These are phyloP conservation scores for Xerocomus minutiporus DNA, from an alignment of 1,284 basidiomycete genomes.

Conservation along the genomic window DNA sequence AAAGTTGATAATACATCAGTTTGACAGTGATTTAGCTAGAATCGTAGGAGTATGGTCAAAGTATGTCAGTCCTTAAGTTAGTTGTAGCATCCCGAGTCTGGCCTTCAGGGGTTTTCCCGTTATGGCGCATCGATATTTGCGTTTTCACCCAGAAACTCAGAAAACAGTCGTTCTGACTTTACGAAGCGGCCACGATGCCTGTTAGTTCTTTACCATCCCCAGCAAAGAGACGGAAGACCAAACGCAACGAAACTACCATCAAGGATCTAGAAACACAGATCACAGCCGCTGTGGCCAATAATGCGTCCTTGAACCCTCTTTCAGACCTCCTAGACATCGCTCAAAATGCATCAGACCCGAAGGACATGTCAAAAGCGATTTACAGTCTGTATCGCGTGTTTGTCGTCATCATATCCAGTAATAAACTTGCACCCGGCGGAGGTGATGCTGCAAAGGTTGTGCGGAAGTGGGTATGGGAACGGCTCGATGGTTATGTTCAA, in stretches of 20 bases:
- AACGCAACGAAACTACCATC: conserved; percentile 32
- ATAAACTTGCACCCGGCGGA: conserved; percentile 48
- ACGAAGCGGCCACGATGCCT: conserved; percentile 22
- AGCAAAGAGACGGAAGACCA: conserved; percentile 52
- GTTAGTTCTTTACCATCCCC: conserved; percentile 51
- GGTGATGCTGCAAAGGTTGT: conserved; percentile 62
- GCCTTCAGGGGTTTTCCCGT: conserved; percentile 7
- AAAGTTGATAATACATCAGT: too few species aligned
- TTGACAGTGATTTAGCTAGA: too few species aligned
- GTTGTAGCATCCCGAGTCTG: too few species aligned
- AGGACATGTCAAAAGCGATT: conserved; percentile 67
- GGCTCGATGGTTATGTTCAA: conserved; percentile 62
- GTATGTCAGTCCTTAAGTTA: too few species aligned
- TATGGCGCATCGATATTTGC: conserved; percentile 1
- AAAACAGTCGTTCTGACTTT: too few species aligned
- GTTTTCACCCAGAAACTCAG: background rate
- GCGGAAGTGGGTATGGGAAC: conserved; percentile 71
- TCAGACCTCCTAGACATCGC: conserved; percentile 69
- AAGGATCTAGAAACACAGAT: conserved; percentile 51
- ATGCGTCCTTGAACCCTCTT: conserved; percentile 73
- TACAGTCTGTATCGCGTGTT: conserved; percentile 84
- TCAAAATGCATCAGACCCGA: conserved; percentile 40
- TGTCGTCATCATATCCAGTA: conserved; percentile 57
- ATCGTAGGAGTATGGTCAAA: too few species aligned
- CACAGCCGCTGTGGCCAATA: conserved; percentile 44